phyloP scores from a whole-genome alignment of 202 grass and related monocot genomes.

The Setaria italica region DNA sequence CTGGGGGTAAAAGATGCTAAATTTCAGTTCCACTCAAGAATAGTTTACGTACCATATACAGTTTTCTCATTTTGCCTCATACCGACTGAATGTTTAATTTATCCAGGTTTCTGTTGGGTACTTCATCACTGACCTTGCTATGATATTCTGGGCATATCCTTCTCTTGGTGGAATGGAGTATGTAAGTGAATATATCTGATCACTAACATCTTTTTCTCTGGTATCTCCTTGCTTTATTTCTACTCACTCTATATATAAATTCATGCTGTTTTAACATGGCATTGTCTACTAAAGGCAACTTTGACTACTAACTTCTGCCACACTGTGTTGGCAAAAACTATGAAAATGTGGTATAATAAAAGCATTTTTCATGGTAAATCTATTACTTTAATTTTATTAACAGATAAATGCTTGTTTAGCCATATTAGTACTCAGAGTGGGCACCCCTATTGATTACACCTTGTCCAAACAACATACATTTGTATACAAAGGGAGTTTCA shows the following conservation, averaged over 20 bases:
- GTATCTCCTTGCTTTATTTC: slow-evolving; percentile 37
- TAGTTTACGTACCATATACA: slow-evolving; percentile 21
- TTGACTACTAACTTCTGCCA: slow-evolving; percentile 17
- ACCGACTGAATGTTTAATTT: slow-evolving; percentile 39
- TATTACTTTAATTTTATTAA: not conserved
- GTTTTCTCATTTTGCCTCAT: slow-evolving; percentile 18
- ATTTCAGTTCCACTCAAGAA: slow-evolving; percentile 19
- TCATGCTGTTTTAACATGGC: slow-evolving; percentile 8
- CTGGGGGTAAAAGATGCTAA: slow-evolving; percentile 70
- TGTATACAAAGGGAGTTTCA: not conserved
- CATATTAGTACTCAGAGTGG: not conserved
- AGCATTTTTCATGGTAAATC: slow-evolving; percentile 1
- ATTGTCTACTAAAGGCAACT: not conserved
- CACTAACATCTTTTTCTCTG: slow-evolving; percentile 27
- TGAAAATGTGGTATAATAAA: not conserved
- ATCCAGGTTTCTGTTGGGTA: slow-evolving; percentile 90
- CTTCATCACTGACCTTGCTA: slow-evolving; percentile 84
- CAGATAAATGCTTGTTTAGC: not conserved
- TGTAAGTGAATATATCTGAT: slow-evolving; percentile 64
- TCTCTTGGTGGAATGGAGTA: slow-evolving; percentile 93
- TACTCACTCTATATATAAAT: not conserved
- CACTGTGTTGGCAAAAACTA: not conserved
- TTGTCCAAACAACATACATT: not conserved
- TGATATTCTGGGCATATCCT: slow-evolving; percentile 96
- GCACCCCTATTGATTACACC: not conserved